Evolutionary conservation across 2,329 filamentous ascomycete genomes (phyloP).

Genomic region (Calonectria leucothoes): DNA sequence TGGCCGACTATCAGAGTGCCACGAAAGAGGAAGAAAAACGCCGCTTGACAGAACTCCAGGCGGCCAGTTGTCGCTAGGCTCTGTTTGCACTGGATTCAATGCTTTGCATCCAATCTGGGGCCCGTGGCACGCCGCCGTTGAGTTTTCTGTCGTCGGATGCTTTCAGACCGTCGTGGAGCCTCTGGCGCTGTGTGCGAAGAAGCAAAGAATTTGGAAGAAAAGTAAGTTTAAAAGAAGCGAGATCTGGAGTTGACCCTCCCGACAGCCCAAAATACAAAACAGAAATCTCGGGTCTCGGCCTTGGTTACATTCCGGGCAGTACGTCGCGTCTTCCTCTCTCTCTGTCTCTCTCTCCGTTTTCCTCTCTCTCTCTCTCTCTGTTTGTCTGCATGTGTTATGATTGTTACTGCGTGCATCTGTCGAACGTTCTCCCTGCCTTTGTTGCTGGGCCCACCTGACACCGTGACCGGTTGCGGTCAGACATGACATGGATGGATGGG

Average conservation of each 20-base stretch:
- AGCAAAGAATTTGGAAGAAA: background rate
- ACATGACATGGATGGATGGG: background rate
- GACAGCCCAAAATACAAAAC: background rate
- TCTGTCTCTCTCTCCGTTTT: no score
- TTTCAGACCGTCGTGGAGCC: background rate
- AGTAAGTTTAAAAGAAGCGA: background rate
- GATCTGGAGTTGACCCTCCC: background rate
- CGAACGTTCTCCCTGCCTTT: background rate
- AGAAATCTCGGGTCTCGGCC: background rate
- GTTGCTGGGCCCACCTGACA: conserved; percentile 24
- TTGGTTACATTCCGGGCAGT: background rate
- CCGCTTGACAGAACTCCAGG: conserved; percentile 18
- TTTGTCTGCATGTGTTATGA: background rate
- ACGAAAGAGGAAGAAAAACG: conserved; percentile 28
- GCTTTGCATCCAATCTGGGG: conserved; percentile 11
- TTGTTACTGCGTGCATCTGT: background rate
- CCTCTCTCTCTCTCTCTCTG: no score
- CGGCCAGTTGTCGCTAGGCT: conserved; percentile 9
- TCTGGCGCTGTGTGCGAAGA: background rate
- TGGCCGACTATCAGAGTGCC: conserved; percentile 33
- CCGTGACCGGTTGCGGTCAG: conserved; percentile 17
- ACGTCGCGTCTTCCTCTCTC: background rate
- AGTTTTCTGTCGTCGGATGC: background rate
- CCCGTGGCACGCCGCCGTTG: background rate
- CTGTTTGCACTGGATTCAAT: conserved; percentile 17